Percentiles rank a stretch among this genome's conserved stretches.
phyloP scores from a whole-genome alignment of 2,329 filamentous ascomycete species.

The Ophiobolus disseminans region DNA sequence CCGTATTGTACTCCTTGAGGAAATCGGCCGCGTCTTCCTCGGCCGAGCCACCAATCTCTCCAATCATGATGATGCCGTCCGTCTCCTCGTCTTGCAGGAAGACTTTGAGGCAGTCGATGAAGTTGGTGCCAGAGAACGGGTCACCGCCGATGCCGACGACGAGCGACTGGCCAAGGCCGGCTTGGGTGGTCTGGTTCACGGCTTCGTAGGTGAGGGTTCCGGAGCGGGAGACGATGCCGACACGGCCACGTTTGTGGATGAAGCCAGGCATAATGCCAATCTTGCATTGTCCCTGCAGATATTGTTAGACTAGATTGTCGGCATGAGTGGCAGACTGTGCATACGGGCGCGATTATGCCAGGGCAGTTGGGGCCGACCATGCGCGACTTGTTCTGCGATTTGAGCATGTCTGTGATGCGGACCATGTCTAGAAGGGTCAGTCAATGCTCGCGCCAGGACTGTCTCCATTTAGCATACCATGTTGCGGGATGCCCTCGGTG shows the following conservation, averaged over 20 bases:
- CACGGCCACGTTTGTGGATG: conserved; percentile 99
- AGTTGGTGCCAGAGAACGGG: conserved; percentile 98
- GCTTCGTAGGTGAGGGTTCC: conserved; percentile 99
- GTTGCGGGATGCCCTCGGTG: conserved; percentile 96
- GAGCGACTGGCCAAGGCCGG: conserved; percentile 95
- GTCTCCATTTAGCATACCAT: conserved; percentile 67
- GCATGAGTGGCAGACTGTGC: conserved; percentile 16
- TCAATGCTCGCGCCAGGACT: not conserved
- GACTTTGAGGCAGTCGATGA: conserved; percentile 98
- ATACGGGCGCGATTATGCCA: conserved; percentile 84
- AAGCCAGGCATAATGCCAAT: conserved; percentile 99
- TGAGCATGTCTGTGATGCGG: conserved; percentile 96
- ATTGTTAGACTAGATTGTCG: not conserved
- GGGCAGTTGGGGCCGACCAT: conserved; percentile 98
- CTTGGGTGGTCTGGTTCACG: conserved; percentile 98
- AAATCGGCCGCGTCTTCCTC: conserved; percentile 99
- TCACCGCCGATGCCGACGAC: conserved; percentile 98
- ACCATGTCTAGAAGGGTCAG: conserved; percentile 79
- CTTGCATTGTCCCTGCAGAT: conserved; percentile 85
- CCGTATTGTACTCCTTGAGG: conserved; percentile 87
- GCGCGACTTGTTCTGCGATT: conserved; percentile 96
- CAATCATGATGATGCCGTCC: conserved; percentile 99
- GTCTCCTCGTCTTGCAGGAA: conserved; percentile 97
- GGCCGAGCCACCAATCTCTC: conserved; percentile 95
- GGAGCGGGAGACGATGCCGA: conserved; percentile 97